Conservation (phyloP, 192 early-diverging fungal genomes). For the Backusella parvicylindrica region DNA sequence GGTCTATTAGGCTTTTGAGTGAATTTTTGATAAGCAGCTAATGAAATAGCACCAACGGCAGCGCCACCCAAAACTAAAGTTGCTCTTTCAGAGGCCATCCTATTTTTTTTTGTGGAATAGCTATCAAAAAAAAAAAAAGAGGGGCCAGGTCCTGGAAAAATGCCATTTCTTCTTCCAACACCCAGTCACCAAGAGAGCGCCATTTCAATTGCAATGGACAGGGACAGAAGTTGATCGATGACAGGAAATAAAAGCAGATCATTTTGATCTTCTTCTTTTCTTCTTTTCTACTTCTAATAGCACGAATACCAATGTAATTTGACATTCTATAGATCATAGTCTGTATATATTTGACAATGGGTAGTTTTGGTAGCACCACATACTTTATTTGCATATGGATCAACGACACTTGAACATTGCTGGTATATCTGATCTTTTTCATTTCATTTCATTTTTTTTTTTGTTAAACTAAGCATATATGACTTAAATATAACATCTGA, state of each 20-base stretch:
- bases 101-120: background rate
- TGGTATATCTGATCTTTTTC: too few relatives aligned
- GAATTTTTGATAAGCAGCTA: slow-evolving; percentile 31
- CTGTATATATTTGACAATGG: too few relatives aligned
- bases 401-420: too few relatives aligned
- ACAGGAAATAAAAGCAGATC: too few relatives aligned
- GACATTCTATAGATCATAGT: too few relatives aligned
- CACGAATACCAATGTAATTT: too few relatives aligned
- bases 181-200: background rate
- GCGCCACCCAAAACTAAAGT: slow-evolving; percentile 38
- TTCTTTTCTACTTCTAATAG: too few relatives aligned
- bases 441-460: too few relatives aligned
- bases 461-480: too few relatives aligned
- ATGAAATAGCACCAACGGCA: slow-evolving; percentile 33
- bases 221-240: background rate
- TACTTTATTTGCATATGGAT: too few relatives aligned
- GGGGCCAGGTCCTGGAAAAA: background rate
- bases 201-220: background rate
- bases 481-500: too few relatives aligned
- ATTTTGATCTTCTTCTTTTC: background rate
- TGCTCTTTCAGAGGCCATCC: slow-evolving; percentile 24
- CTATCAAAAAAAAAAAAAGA: background rate
- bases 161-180: background rate
- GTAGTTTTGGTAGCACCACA: too few relatives aligned
- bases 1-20: slow-evolving; percentile 11